Percentiles rank a stretch among this genome's conserved stretches.
phyloP scores from a whole-genome alignment of 2,329 filamentous ascomycete species.

The Fusarium sp. region DNA sequence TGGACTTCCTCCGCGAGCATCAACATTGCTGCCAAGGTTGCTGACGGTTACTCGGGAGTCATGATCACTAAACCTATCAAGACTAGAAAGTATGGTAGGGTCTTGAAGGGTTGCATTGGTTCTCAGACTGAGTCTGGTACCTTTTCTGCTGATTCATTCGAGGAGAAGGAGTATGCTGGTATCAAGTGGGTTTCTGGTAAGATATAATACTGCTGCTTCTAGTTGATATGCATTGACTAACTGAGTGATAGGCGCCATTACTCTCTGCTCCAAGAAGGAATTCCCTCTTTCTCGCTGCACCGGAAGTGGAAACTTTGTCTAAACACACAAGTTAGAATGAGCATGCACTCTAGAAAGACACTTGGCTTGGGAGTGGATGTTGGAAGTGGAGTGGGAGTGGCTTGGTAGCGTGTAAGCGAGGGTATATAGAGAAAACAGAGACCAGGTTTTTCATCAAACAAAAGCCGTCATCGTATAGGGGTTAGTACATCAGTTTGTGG shows the following conservation, averaged over 20 bases:
- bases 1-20: constrained; percentile 19
- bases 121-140: constrained; percentile 7
- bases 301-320: constrained; percentile 14
- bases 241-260: constrained; percentile 5
- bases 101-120: constrained; percentile 13
- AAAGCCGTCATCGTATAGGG: constrained; percentile 37
- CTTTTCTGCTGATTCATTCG: constrained; percentile 9
- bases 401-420: background rate
- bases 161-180: constrained; percentile 16
- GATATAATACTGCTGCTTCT: background rate
- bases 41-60: background rate
- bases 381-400: background rate
- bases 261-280: constrained; percentile 17
- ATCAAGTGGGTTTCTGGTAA: constrained; percentile 19
- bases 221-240: background rate
- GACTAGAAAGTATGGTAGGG: constrained; percentile 8
- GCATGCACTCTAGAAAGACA: background rate
- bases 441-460: background rate
- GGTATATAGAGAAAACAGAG: background rate
- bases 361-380: background rate
- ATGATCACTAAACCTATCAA: constrained; percentile 15
- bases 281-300: constrained; percentile 21
- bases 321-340: background rate
- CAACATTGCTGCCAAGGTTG: constrained; percentile 7
- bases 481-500: constrained; percentile 40